Evolutionary conservation across 2,329 filamentous ascomycete genomes (phyloP).

Genomic region (Fusarium secorum): DNA sequence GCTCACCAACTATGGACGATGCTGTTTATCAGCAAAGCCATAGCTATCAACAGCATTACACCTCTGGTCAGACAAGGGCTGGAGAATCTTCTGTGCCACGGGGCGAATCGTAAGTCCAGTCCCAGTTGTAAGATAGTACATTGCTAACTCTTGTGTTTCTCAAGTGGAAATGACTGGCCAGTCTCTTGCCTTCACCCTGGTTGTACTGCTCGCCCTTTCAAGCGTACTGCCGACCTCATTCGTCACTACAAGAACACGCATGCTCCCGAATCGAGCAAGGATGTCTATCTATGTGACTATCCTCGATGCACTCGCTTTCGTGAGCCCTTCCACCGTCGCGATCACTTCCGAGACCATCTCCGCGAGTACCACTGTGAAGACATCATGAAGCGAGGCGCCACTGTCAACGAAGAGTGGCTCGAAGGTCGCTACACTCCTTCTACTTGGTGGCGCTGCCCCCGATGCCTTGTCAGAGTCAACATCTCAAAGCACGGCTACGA

Average conservation of each 20-base stretch:
- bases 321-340: conserved; percentile 60
- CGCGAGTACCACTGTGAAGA: conserved; percentile 65
- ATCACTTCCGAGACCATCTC: conserved; percentile 66
- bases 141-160: conserved; percentile 12
- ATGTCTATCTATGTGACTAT: conserved; percentile 61
- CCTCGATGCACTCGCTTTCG: conserved; percentile 54
- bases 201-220: conserved; percentile 58
- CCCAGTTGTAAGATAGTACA: background rate
- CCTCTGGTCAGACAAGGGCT: background rate
- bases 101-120: conserved; percentile 25
- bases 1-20: conserved; percentile 15
- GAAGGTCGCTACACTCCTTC: conserved; percentile 49
- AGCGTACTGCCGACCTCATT: conserved; percentile 62
- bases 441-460: conserved; percentile 63
- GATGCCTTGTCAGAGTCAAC: conserved; percentile 58
- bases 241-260: conserved; percentile 62
- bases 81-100: conserved; percentile 10
- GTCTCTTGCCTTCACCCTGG: conserved; percentile 50
- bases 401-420: conserved; percentile 50
- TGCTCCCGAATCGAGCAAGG: conserved; percentile 50
- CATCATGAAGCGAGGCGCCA: conserved; percentile 56
- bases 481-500: conserved; percentile 52
- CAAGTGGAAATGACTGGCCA: conserved; percentile 44
- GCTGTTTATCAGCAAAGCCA: conserved; percentile 15
- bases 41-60: conserved; percentile 20